These are phyloP conservation scores for Fomitopsis palustris DNA, from an alignment of 1,284 basidiomycete genomes.

Conservation along the genomic window DNA sequence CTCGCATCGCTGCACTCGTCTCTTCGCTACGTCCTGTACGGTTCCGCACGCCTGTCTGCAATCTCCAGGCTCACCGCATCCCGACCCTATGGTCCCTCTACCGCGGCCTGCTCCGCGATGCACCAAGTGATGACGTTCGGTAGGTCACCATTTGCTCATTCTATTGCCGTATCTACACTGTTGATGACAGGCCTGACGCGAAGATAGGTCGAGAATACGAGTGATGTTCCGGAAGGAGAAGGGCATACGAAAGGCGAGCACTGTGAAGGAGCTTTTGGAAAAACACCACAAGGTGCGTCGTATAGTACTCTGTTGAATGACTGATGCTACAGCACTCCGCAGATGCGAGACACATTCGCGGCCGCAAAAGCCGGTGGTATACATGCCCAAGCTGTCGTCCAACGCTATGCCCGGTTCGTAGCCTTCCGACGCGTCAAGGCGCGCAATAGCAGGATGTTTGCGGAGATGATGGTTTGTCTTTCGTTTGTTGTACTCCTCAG, in stretches of 20 bases:
- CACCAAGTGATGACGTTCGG: conserved; percentile 46
- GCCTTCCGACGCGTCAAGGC: conserved; percentile 32
- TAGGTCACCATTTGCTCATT: conserved; percentile 30
- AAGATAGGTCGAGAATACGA: conserved; percentile 57
- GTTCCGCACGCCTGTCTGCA: conserved; percentile 67
- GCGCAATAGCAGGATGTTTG: conserved; percentile 45
- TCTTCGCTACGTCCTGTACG: conserved; percentile 53
- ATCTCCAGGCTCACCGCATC: conserved; percentile 66
- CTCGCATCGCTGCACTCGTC: conserved; percentile 48
- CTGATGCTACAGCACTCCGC: background rate
- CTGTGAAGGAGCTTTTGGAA: conserved; percentile 36
- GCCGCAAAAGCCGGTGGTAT: conserved; percentile 50
- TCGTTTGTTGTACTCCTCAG: background rate
- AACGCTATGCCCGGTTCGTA: conserved; percentile 55
- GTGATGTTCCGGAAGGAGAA: conserved; percentile 51
- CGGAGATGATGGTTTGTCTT: conserved; percentile 47
- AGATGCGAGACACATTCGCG: conserved; percentile 65
- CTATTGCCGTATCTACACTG: background rate
- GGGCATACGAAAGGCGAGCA: conserved; percentile 29
- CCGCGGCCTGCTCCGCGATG: conserved; percentile 57
- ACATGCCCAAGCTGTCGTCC: conserved; percentile 41
- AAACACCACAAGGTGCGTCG: conserved; percentile 50
- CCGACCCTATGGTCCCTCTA: conserved; percentile 78
- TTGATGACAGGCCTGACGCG: background rate
- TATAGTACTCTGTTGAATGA: background rate